Evolutionary conservation across 257 asterid species (phyloP).

Genomic region (Gentiana macrophylla): DNA sequence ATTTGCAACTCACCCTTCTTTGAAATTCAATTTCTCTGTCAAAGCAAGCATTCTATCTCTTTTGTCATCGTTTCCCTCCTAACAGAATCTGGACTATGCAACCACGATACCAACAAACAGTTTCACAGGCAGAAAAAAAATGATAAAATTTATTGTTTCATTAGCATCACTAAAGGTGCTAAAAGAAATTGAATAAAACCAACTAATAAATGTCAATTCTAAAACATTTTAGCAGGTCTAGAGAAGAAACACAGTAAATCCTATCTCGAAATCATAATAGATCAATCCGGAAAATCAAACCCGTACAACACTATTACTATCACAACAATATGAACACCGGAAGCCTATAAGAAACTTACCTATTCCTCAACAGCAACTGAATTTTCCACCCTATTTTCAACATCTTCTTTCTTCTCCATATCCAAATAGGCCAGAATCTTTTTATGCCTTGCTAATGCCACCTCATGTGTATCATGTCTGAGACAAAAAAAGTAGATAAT

Average conservation of each 20-base stretch:
- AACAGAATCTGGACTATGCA: constrained; percentile 55
- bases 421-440: constrained; percentile 35
- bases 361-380: constrained; percentile 38
- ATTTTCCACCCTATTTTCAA: constrained; percentile 39
- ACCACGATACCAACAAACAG: constrained; percentile 3
- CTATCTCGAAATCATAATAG: too few relatives aligned
- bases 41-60: constrained; percentile 39
- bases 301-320: not conserved
- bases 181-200: too few relatives aligned
- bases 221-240: too few relatives aligned
- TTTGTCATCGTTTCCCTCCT: constrained; percentile 42
- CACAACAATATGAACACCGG: not conserved
- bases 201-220: too few relatives aligned
- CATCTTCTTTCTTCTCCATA: constrained; percentile 52
- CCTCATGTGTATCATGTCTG: constrained; percentile 74
- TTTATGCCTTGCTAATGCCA: constrained; percentile 42
- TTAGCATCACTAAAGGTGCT: too few relatives aligned
- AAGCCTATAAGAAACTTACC: constrained; percentile 33
- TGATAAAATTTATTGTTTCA: too few relatives aligned
- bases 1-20: constrained; percentile 55
- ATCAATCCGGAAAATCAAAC: not conserved
- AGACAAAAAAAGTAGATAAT: constrained; percentile 5
- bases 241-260: too few relatives aligned
- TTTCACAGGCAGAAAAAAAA: constrained; percentile 2
- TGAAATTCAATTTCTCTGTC: constrained; percentile 52